Base-by-base conservation (phyloP, 2,329 filamentous ascomycete species). In the Pseudopyricularia javanii region DNA sequence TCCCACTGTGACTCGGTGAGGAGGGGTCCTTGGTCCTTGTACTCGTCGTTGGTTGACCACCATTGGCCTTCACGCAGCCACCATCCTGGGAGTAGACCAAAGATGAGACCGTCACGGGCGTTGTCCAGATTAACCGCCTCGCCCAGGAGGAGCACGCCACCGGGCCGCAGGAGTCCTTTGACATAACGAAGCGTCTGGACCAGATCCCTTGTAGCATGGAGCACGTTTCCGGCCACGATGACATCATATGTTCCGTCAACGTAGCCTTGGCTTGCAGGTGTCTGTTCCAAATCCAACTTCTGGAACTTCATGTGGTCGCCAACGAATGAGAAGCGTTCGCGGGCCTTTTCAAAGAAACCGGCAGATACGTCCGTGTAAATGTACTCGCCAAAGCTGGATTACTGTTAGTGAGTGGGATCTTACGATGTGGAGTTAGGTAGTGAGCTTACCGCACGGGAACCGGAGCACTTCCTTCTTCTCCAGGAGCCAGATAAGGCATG, bases 311-410 rank as follows among this genome's bases (percentile, higher is more conserved):
- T 64, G 28, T 15, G 12, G 30, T 30, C 15, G 52, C 47, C 4
- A 51, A 54, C 7, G 30, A 35, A 50, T 59, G 60, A 1, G 55
- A 66, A 63, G 15, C 53, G 54, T 20, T 61, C 54, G 15, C 57
- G 56, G 0, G 67, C 67, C 9, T 61, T 56, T 22, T 62, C 62
- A 49, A 71, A 70, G 59, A 70, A 70, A 1, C 59, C 62, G 2
- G 62, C 56, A 0, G 69, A 70, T 32, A 71, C 68, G 47, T 73
- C 69, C 3, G 69, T 70, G 54, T 64, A 71, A 6, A 60, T 63
- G 54, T 70, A 70, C 1, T 54, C 33, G 15, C 7, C 50, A 32
- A 47, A 47, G 12, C 50, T 52, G 4, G 28, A 9, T 30, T 9
- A 9, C 28, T 9, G 28, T 30, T 30, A 30, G 28, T 30, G 28